Conservation (phyloP, 83 land plant species). For the Diphasiastrum complanatum region DNA sequence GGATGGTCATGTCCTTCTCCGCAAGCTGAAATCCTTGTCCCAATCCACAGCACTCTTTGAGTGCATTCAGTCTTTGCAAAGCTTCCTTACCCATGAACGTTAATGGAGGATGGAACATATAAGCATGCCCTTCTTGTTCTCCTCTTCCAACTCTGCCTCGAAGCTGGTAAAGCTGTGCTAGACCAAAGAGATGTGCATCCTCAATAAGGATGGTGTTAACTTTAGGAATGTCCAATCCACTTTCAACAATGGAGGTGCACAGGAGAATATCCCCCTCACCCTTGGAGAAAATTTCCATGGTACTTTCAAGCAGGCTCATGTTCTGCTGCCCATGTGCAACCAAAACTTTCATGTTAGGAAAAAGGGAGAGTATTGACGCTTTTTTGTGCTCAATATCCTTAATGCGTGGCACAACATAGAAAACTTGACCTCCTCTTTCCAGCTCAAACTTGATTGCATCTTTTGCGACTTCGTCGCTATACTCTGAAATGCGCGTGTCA, state of each 20-base stretch:
- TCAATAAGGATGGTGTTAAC: constrained; percentile 94
- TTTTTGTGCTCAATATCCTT: no score
- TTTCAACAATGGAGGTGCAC: constrained; percentile 93
- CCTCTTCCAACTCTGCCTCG: constrained; percentile 98
- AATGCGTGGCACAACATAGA: constrained; percentile 89
- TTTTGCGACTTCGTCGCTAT: constrained; percentile 47
- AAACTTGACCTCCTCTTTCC: constrained; percentile 88
- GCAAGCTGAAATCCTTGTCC: constrained; percentile 97
- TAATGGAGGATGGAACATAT: constrained; percentile 75
- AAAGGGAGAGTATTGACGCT: no score
- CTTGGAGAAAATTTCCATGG: constrained; percentile 77
- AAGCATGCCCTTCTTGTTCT: constrained; percentile 89
- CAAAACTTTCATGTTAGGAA: not conserved
- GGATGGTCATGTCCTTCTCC: constrained; percentile 90
- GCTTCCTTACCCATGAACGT: constrained; percentile 64
- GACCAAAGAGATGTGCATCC: constrained; percentile 86
- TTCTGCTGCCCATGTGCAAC: constrained; percentile 50
- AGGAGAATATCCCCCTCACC: constrained; percentile 73
- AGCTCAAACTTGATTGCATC: constrained; percentile 75
- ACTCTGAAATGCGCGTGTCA: constrained; percentile 66
- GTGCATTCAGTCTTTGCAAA: constrained; percentile 75
- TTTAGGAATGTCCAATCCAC: constrained; percentile 91
- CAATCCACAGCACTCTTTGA: constrained; percentile 81
- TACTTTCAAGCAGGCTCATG: constrained; percentile 66
- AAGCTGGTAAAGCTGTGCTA: constrained; percentile 95